These are phyloP conservation scores for Boeremia lycopersici DNA, from an alignment of 2,329 filamentous ascomycete genomes.

Conservation along the genomic window DNA sequence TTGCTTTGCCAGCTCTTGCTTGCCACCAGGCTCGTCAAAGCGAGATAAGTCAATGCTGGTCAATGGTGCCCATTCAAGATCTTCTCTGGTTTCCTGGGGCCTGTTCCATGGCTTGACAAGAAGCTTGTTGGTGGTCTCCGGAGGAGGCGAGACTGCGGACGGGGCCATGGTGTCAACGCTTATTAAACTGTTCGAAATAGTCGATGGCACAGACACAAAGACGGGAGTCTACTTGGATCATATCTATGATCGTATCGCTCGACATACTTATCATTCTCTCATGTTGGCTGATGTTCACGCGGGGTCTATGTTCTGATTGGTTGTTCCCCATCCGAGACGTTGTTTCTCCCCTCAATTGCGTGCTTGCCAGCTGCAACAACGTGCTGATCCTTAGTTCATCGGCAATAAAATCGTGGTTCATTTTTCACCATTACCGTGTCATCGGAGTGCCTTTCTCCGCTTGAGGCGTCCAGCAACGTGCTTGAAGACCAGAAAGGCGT, in stretches of 20 bases:
- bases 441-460: background rate
- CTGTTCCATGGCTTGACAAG: constrained; percentile 26
- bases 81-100: constrained; percentile 25
- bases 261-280: background rate
- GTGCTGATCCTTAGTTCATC: constrained; percentile 11
- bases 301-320: constrained; percentile 18
- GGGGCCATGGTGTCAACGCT: constrained; percentile 22
- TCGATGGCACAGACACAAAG: background rate
- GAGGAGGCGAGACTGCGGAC: constrained; percentile 15
- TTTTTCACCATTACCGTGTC: background rate
- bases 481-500: background rate
- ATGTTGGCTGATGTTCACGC: background rate
- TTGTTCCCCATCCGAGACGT: constrained; percentile 2
- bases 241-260: background rate
- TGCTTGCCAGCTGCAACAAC: constrained; percentile 20
- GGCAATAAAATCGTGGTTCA: constrained; percentile 1
- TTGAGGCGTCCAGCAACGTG: constrained; percentile 8
- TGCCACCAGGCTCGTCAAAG: constrained; percentile 24
- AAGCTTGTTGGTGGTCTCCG: constrained; percentile 9
- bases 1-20: constrained; percentile 22
- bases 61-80: constrained; percentile 32
- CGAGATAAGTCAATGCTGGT: constrained; percentile 25
- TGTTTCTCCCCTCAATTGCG: constrained; percentile 26
- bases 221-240: background rate
- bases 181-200: no score